phyloP scores from a whole-genome alignment of 163 green algal species.

The Dunaliella salina region DNA sequence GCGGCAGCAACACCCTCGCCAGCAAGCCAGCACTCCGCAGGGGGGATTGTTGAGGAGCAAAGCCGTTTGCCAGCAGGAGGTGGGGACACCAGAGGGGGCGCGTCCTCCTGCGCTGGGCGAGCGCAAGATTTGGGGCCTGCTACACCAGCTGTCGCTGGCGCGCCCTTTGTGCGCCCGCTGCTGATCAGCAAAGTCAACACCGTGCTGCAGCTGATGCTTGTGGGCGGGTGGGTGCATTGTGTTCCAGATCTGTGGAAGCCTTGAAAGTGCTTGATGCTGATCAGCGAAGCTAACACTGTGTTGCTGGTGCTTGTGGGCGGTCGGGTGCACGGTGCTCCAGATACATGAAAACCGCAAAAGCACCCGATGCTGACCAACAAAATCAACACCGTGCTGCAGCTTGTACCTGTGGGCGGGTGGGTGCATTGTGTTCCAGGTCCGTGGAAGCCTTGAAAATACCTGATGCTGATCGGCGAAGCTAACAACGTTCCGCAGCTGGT shows the following conservation, averaged over 20 bases:
- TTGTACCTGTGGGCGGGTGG: too few species aligned
- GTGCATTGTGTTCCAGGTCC: constrained; percentile 40
- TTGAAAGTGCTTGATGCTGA: constrained; percentile 50
- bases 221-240: constrained; percentile 60
- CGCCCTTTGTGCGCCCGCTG: constrained; percentile 44
- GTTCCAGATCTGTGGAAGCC: too few species aligned
- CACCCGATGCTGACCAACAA: too few species aligned
- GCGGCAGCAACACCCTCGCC: neutral
- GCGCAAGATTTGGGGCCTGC: neutral
- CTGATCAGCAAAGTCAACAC: constrained; percentile 86
- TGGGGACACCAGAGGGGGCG: neutral
- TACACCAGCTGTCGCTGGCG: neutral
- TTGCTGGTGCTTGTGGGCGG: constrained; percentile 72
- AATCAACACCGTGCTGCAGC: too few species aligned
- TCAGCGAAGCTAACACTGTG: constrained; percentile 84
- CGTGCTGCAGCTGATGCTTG: constrained; percentile 70
- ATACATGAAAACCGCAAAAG: too few species aligned
- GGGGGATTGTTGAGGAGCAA: neutral
- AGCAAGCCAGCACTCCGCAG: neutral
- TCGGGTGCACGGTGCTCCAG: too few species aligned
- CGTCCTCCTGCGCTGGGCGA: neutral
- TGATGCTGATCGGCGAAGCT: constrained; percentile 71
- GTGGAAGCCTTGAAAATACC: constrained; percentile 38
- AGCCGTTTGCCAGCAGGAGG: too few species aligned
- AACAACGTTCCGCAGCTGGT: constrained; percentile 84